Percentiles rank a stretch among this genome's conserved stretches.
phyloP scores from a whole-genome alignment of 108 stramenopile species.

The Fragilariopsis cylindrus region DNA sequence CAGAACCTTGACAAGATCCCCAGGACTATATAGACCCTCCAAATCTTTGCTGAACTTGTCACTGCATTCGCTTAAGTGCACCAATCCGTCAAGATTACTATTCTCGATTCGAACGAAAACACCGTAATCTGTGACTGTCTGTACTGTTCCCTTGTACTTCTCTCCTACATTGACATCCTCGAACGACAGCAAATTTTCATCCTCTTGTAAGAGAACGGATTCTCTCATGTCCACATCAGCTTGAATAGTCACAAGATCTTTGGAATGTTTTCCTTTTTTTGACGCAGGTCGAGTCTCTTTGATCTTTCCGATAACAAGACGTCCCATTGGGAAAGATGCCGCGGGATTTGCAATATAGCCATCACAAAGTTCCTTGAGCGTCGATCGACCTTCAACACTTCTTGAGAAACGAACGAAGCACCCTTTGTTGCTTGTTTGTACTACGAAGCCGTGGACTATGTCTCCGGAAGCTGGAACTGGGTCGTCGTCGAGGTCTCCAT shows the following conservation, averaged over 20 bases:
- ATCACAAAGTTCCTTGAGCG: constrained; percentile 90
- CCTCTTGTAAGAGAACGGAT: constrained; percentile 60
- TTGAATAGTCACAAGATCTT: constrained; percentile 22
- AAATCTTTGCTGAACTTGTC: constrained; percentile 83
- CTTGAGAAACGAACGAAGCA: constrained; percentile 90
- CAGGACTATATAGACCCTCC: constrained; percentile 77
- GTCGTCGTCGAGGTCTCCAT: constrained; percentile 79
- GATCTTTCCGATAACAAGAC: constrained; percentile 91
- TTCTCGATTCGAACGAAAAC: constrained; percentile 89
- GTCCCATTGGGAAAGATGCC: constrained; percentile 82
- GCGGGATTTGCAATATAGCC: constrained; percentile 80
- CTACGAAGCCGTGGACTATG: constrained; percentile 84
- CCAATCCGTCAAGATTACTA: constrained; percentile 89
- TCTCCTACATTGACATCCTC: constrained; percentile 73
- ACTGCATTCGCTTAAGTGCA: constrained; percentile 90
- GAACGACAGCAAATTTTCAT: constrained; percentile 57
- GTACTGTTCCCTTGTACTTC: constrained; percentile 88
- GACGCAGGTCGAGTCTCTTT: constrained; percentile 35
- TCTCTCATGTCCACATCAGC: constrained; percentile 85
- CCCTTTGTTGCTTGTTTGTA: constrained; percentile 84
- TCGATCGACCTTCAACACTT: constrained; percentile 77
- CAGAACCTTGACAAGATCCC: constrained; percentile 92
- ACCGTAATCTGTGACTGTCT: constrained; percentile 86
- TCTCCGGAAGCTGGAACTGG: constrained; percentile 63
- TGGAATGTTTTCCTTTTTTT: constrained; percentile 35